These are phyloP conservation scores for Alternaria postmessia DNA, from an alignment of 2,329 filamentous ascomycete species.

Conservation along the genomic window DNA sequence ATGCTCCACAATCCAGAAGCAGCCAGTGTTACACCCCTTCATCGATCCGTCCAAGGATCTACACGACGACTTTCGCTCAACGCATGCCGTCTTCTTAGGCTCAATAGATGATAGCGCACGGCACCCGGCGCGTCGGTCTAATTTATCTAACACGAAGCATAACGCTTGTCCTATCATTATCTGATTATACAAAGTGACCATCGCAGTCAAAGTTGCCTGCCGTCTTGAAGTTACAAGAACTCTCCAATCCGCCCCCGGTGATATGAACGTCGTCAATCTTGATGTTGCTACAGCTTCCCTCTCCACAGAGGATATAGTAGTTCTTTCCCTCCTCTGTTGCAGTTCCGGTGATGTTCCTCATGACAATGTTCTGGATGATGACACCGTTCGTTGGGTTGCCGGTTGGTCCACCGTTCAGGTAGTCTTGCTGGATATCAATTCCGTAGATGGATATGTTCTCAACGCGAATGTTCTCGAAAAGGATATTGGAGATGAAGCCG, in stretches of 20 bases:
- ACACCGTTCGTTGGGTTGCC: slow-evolving; percentile 57
- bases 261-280: slow-evolving; percentile 56
- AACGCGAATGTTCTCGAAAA: slow-evolving; percentile 37
- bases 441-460: slow-evolving; percentile 56
- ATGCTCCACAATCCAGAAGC: not conserved
- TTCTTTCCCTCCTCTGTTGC: slow-evolving; percentile 40
- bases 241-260: slow-evolving; percentile 49
- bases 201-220: slow-evolving; percentile 39
- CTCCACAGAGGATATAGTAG: slow-evolving; percentile 64
- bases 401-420: slow-evolving; percentile 54
- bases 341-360: slow-evolving; percentile 53
- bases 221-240: slow-evolving; percentile 39
- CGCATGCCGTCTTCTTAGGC: not conserved
- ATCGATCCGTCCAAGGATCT: not conserved
- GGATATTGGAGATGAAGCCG: slow-evolving; percentile 45
- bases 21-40: not conserved
- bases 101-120: not conserved
- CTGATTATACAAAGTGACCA: slow-evolving; percentile 16
- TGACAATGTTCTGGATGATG: slow-evolving; percentile 52
- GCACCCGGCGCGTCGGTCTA: not conserved
- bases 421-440: slow-evolving; percentile 61
- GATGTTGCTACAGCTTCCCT: slow-evolving; percentile 60
- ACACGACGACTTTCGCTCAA: not conserved
- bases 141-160: not conserved
- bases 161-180: not conserved